phyloP scores from a whole-genome alignment of 2,329 filamentous ascomycete genomes.

The Penicillium verrucosum region DNA sequence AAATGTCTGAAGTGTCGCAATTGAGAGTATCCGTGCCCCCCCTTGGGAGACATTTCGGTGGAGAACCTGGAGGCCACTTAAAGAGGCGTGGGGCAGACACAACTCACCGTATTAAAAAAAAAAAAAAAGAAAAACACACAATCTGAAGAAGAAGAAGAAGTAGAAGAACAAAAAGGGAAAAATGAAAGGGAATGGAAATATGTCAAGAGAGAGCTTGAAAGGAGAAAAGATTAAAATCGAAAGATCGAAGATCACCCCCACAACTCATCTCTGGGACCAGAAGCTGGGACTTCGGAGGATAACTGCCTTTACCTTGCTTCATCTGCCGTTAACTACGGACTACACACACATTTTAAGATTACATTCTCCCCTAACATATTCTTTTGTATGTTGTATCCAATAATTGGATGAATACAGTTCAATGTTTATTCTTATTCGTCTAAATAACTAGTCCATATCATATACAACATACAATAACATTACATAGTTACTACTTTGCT shows the following conservation, averaged over 20 bases:
- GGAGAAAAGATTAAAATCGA: slow-evolving; percentile 2
- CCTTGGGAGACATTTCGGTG: slow-evolving; percentile 29
- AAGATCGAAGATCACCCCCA: slow-evolving; percentile 8
- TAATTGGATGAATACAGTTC: not conserved
- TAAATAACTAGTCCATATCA: no score
- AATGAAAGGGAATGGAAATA: not conserved
- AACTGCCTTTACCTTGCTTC: slow-evolving; percentile 7
- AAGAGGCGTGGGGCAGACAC: slow-evolving; percentile 29
- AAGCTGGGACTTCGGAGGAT: not conserved
- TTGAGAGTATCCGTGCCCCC: slow-evolving; percentile 20
- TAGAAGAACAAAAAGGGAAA: not conserved
- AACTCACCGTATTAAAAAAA: slow-evolving; percentile 19
- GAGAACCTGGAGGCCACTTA: slow-evolving; percentile 27
- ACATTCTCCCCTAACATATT: not conserved
- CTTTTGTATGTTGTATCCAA: not conserved
- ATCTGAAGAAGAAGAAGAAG: not conserved
- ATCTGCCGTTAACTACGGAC: not conserved
- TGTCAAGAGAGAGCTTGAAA: not conserved
- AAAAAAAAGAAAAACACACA: not conserved
- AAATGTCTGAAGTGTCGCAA: slow-evolving; percentile 10
- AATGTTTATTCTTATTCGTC: not conserved
- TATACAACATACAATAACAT: no score
- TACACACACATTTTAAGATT: not conserved
- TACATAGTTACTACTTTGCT: no score
- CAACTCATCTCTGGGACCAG: not conserved